Evolutionary conservation across 1,139 yeast genomes (phyloP).

Genomic region (Blastobotrys raffinosifermentans): DNA sequence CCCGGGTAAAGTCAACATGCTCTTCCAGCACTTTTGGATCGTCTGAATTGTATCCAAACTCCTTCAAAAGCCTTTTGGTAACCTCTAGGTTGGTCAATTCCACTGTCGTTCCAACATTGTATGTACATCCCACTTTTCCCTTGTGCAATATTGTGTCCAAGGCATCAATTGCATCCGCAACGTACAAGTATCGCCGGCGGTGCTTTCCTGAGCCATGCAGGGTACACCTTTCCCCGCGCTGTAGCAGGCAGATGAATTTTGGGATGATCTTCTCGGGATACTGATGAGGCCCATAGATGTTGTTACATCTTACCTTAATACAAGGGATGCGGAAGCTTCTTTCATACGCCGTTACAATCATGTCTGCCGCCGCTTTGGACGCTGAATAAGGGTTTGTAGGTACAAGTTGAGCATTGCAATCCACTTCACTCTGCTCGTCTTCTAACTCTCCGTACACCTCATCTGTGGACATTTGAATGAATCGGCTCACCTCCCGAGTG

Average conservation of each 20-base stretch:
- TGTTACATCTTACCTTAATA: conserved; percentile 46
- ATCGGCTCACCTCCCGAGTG: conserved; percentile 23
- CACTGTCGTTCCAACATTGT: conserved; percentile 45
- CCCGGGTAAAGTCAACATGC: conserved; percentile 36
- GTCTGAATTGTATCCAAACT: conserved; percentile 22
- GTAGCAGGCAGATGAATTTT: conserved; percentile 31
- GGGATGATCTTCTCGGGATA: conserved; percentile 56
- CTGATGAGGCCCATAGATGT: conserved; percentile 53
- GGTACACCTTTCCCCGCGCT: conserved; percentile 27
- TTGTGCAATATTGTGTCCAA: conserved; percentile 34
- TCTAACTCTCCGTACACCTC: conserved; percentile 51
- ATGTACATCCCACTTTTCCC: conserved; percentile 36
- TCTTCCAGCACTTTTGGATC: conserved; percentile 16
- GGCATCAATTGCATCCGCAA: conserved; percentile 45
- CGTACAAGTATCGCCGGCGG: conserved; percentile 44
- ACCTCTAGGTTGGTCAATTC: conserved; percentile 41
- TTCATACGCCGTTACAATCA: conserved; percentile 45
- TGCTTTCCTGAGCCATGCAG: conserved; percentile 48
- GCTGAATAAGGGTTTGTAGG: conserved; percentile 62
- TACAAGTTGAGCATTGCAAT: conserved; percentile 37
- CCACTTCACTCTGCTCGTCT: conserved; percentile 28
- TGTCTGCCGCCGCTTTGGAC: conserved; percentile 51
- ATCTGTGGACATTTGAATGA: conserved; percentile 55
- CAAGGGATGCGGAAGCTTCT: conserved; percentile 43
- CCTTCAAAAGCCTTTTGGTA: conserved; percentile 26